phyloP scores from a whole-genome alignment of 163 green algal species.

The Chlamydomonas reinhardtii region DNA sequence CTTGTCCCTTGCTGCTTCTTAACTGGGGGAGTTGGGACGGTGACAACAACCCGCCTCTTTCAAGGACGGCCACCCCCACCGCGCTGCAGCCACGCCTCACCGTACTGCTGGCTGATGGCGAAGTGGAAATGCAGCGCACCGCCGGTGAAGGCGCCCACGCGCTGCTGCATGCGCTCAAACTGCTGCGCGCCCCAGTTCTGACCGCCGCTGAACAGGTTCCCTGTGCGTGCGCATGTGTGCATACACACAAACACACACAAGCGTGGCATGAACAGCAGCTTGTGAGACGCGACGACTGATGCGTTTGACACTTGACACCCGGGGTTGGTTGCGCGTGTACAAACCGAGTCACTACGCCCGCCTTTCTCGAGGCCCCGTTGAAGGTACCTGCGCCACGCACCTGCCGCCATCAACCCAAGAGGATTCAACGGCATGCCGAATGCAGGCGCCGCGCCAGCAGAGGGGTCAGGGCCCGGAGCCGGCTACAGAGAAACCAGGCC shows the following conservation, averaged over 20 bases:
- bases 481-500: not conserved
- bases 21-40: no score
- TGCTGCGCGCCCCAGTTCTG: conserved; percentile 72
- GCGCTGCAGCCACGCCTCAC: no score
- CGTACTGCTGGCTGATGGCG: conserved; percentile 84
- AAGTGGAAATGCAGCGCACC: conserved; percentile 86
- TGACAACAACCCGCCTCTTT: no score
- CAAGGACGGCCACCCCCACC: no score
- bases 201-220: conserved; percentile 56
- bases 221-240: conserved; percentile 16
- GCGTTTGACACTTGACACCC: not conserved
- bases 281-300: not conserved
- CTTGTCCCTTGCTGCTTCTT: no score
- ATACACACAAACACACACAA: not conserved
- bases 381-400: not conserved
- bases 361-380: not conserved
- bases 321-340: no score
- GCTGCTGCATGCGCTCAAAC: conserved; percentile 77
- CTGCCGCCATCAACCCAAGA: conserved; percentile 63
- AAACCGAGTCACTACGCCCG: no score
- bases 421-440: conserved; percentile 54
- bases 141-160: conserved; percentile 87
- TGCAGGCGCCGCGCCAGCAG: conserved; percentile 37
- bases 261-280: not conserved
- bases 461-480: not conserved